phyloP scores from a whole-genome alignment of 2,329 filamentous ascomycete genomes.

The Hymenoscyphus linearis region DNA sequence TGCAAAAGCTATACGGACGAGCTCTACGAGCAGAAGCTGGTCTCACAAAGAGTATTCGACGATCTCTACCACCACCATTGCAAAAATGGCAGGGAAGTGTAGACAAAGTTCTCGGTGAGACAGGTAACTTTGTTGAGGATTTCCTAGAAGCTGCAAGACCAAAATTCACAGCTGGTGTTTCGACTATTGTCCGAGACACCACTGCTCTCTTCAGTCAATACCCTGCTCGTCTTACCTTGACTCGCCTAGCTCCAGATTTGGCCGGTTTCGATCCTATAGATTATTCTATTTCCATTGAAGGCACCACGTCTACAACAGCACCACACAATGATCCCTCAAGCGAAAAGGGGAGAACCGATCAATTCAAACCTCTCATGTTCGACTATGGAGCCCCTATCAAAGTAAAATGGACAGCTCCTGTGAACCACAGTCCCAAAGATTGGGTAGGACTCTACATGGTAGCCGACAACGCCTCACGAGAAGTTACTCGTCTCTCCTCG shows the following conservation, averaged over 20 bases:
- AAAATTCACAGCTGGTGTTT: slow-evolving; percentile 80
- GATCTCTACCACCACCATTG: slow-evolving; percentile 77
- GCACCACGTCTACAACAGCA: slow-evolving; percentile 49
- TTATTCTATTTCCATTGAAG: slow-evolving; percentile 73
- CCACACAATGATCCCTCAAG: slow-evolving; percentile 55
- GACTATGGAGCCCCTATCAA: slow-evolving; percentile 88
- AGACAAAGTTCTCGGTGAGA: slow-evolving; percentile 81
- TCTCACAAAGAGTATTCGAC: slow-evolving; percentile 83
- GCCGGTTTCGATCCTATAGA: slow-evolving; percentile 73
- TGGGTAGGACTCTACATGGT: slow-evolving; percentile 98
- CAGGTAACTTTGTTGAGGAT: slow-evolving; percentile 84
- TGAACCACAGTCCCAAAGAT: slow-evolving; percentile 82
- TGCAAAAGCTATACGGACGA: slow-evolving; percentile 93
- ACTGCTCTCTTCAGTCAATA: slow-evolving; percentile 84
- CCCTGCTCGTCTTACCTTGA: slow-evolving; percentile 78
- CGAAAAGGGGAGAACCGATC: slow-evolving; percentile 61
- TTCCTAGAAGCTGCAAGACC: slow-evolving; percentile 80
- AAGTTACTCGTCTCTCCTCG: slow-evolving; percentile 77
- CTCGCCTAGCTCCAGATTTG: slow-evolving; percentile 71
- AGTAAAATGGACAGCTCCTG: slow-evolving; percentile 84
- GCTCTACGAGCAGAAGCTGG: slow-evolving; percentile 82
- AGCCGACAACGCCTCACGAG: slow-evolving; percentile 82
- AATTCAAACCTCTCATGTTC: slow-evolving; percentile 70
- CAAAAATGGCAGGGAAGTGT: slow-evolving; percentile 80
- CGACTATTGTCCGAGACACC: slow-evolving; percentile 82